Conservation (phyloP, 495 filamentous ascomycete genomes). For the Cryomyces minteri region DNA sequence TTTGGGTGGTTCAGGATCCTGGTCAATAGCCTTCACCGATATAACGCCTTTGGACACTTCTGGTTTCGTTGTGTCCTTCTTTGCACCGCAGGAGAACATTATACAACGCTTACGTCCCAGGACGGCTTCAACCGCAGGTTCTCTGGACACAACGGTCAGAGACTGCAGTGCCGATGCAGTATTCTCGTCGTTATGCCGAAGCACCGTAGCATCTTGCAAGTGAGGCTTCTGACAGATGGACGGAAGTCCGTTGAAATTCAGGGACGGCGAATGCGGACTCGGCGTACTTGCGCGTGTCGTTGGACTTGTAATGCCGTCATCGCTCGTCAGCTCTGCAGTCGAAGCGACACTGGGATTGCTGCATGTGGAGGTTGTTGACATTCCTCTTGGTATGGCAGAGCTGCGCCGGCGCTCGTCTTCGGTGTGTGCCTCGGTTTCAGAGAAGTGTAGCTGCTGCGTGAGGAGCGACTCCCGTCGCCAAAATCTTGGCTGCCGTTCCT, state of each 20-base stretch:
- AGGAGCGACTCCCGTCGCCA: slow-evolving; percentile 10
- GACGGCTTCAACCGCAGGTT: slow-evolving; percentile 17
- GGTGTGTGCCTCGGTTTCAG: slow-evolving; percentile 4
- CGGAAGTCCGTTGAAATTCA: slow-evolving; percentile 13
- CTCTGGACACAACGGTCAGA: neutral
- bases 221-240: slow-evolving; percentile 16
- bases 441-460: slow-evolving; percentile 11
- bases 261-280: slow-evolving; percentile 52
- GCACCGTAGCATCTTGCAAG: slow-evolving; percentile 6
- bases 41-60: neutral
- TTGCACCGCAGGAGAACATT: slow-evolving; percentile 64
- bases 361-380: slow-evolving; percentile 48
- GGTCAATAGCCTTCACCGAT: slow-evolving; percentile 1
- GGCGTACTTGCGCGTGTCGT: slow-evolving; percentile 63
- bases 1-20: slow-evolving; percentile 22
- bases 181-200: slow-evolving; percentile 16
- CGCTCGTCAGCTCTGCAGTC: slow-evolving; percentile 75
- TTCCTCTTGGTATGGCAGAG: neutral
- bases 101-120: slow-evolving; percentile 72
- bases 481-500: neutral
- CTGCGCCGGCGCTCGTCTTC: too few species aligned
- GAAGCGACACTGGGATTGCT: slow-evolving; percentile 64
- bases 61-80: slow-evolving; percentile 13
- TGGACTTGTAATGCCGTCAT: slow-evolving; percentile 80
- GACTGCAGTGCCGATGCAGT: slow-evolving; percentile 3